A percentile compares a stretch with the other conserved stretches of the same genome.
These are phyloP conservation scores for Cystobasidium sp. DNA, from an alignment of 1,284 basidiomycete species.

Conservation along the genomic window DNA sequence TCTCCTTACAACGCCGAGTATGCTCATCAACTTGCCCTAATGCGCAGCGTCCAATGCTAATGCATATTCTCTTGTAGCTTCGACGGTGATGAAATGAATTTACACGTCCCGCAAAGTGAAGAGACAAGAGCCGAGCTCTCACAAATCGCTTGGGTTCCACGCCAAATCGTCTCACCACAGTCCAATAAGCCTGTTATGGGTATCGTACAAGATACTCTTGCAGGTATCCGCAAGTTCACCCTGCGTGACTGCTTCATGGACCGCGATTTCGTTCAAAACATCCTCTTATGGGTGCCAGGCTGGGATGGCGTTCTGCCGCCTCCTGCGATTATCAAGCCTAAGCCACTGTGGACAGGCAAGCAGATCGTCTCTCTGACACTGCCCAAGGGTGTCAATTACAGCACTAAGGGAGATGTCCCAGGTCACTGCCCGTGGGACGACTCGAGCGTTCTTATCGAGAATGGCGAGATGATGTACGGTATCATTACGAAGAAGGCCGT, in stretches of 20 bases:
- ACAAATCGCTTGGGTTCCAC: slow-evolving; percentile 99
- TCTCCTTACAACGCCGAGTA: slow-evolving; percentile 89
- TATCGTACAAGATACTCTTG: slow-evolving; percentile 98
- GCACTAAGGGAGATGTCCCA: slow-evolving; percentile 72
- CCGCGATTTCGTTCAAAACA: slow-evolving; percentile 93
- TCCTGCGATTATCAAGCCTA: slow-evolving; percentile 94
- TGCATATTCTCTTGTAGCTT: slow-evolving; percentile 62
- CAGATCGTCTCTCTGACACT: slow-evolving; percentile 91
- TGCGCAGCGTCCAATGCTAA: slow-evolving; percentile 18
- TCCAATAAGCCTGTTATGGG: slow-evolving; percentile 99
- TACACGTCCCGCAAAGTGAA: slow-evolving; percentile 98
- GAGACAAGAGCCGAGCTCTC: slow-evolving; percentile 98
- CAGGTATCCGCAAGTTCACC: slow-evolving; percentile 96
- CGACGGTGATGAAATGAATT: slow-evolving; percentile 99
- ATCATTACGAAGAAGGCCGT: slow-evolving; percentile 98
- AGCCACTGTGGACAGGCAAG: slow-evolving; percentile 97
- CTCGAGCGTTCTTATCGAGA: slow-evolving; percentile 94
- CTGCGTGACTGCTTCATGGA: slow-evolving; percentile 92
- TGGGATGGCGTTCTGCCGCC: slow-evolving; percentile 95
- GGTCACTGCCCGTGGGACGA: slow-evolving; percentile 84
- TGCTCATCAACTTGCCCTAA: slow-evolving; percentile 31
- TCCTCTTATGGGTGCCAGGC: slow-evolving; percentile 93
- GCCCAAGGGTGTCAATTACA: slow-evolving; percentile 94
- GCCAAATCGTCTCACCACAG: slow-evolving; percentile 97
- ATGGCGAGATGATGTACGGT: slow-evolving; percentile 94